Base-by-base conservation (phyloP, 208 protist genomes). In the Strigomonas culicis region DNA sequence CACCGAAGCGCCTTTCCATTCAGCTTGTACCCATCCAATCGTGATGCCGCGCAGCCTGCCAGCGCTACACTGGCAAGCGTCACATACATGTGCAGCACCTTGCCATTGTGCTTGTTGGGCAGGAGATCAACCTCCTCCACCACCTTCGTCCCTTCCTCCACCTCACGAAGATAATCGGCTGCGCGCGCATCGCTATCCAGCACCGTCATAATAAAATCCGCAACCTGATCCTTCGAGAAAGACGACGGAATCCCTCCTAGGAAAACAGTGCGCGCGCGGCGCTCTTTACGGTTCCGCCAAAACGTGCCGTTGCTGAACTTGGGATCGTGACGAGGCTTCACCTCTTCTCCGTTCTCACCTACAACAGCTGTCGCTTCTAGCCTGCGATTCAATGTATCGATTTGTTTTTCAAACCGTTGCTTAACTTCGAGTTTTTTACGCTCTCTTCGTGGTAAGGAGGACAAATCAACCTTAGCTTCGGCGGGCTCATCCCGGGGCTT, bases 241-340 rank as follows among this genome's bases (percentile, higher is more conserved):
- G 58, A 46, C 17, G 59, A 31, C 1, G 87, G 90, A n/a, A 94
- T 51, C 39, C 86, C 85, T 22, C 90, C 87, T n/a, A 93, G 70
- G 65, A 96, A 96, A 8, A 94, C 68, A 22, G 90, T 93, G 22
- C 87, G 77, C 43, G 77, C 83, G 1, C 80, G 77, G 34, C 74
- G 70, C 57, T 94, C 85, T 74, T 94, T 96, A 15, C 87, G 86
- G 7, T 71, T 74, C 2, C 82, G 68, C 88, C 87, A 96, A 62
- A 93, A 96, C 0, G 83, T 96, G n/a, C 87, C 90, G 28, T 87
- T 80, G 31, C 47, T 84, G 59, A 91, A 96, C 59, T 77, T 80
- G 36, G 90, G 90, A 68, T 96, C 85, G 66, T 94, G 90, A 17
- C 90, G 82, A 50, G 81, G 53, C 41, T 72, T 68, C 47, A 46